These are phyloP conservation scores for Leccinum obscurum DNA, from an alignment of 768 basidiomycete genomes.

Conservation along the genomic window DNA sequence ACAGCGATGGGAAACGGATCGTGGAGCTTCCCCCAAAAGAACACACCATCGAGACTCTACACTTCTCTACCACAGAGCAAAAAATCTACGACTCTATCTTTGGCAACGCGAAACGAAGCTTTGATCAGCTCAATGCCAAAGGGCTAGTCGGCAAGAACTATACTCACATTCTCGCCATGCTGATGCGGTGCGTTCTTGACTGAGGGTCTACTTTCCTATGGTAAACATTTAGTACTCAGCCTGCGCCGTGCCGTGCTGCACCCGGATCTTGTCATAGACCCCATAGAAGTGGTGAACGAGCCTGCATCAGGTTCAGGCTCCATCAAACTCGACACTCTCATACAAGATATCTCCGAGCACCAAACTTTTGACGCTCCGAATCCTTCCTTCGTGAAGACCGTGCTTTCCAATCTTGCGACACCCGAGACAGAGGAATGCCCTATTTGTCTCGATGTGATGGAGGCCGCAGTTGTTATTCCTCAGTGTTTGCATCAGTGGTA, in stretches of 20 bases:
- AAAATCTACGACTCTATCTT: conserved; percentile 91
- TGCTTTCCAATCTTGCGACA: conserved; percentile 56
- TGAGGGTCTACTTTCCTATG: not conserved
- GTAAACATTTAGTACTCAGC: conserved; percentile 39
- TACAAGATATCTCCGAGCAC: conserved; percentile 50
- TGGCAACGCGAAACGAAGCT: conserved; percentile 72
- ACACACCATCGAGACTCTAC: conserved; percentile 70
- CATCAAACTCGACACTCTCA: conserved; percentile 59
- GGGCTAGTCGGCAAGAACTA: conserved; percentile 80
- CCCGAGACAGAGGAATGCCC: conserved; percentile 70
- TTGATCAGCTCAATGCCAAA: conserved; percentile 75
- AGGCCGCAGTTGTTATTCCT: conserved; percentile 67
- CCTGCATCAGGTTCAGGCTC: conserved; percentile 35
- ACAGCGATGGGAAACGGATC: conserved; percentile 81
- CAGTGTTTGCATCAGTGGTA: conserved; percentile 78
- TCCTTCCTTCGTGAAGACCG: conserved; percentile 59
- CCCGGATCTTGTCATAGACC: conserved; percentile 74
- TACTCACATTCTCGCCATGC: conserved; percentile 88
- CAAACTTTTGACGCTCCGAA: conserved; percentile 28
- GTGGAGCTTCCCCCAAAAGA: conserved; percentile 88
- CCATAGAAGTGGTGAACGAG: conserved; percentile 41
- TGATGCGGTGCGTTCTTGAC: conserved; percentile 70
- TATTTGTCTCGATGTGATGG: conserved; percentile 79
- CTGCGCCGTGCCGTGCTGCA: conserved; percentile 92
- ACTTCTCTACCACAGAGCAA: conserved; percentile 77